phyloP scores from a whole-genome alignment of 2,329 filamentous ascomycete species.

The Xylariaceae sp. region DNA sequence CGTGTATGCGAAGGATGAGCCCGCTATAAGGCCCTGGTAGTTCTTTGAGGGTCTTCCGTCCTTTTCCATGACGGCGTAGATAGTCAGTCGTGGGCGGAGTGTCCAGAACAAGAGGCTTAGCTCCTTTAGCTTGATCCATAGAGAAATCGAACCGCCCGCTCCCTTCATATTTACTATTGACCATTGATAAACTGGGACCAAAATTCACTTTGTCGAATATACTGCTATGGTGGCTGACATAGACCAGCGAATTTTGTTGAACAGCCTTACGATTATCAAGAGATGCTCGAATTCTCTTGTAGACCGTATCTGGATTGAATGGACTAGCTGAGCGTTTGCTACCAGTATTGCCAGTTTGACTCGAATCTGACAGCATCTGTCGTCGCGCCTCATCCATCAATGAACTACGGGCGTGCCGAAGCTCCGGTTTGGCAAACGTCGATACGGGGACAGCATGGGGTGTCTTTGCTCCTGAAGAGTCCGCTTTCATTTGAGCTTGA shows the following conservation, averaged over 20 bases:
- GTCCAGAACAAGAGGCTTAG: conserved; percentile 29
- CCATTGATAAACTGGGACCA: conserved; percentile 48
- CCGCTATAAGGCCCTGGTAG: conserved; percentile 34
- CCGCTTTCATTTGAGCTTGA: conserved; percentile 18
- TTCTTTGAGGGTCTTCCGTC: conserved; percentile 36
- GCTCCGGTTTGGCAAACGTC: conserved; percentile 56
- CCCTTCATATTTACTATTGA: conserved; percentile 57
- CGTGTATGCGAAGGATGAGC: conserved; percentile 37
- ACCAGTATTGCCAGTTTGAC: conserved; percentile 27
- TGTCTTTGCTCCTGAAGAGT: conserved; percentile 15
- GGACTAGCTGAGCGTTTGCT: conserved; percentile 53
- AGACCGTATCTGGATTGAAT: conserved; percentile 55
- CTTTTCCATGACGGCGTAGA: conserved; percentile 44
- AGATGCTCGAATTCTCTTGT: conserved; percentile 53
- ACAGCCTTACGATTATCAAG: conserved; percentile 29
- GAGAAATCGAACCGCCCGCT: conserved; percentile 51
- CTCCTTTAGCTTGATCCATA: conserved; percentile 31
- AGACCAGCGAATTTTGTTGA: conserved; percentile 23
- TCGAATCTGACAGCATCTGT: conserved; percentile 26
- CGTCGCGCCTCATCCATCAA: conserved; percentile 39
- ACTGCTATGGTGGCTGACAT: conserved; percentile 37
- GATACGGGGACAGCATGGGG: conserved; percentile 16
- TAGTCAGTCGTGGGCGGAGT: conserved; percentile 46
- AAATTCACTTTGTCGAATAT: conserved; percentile 54
- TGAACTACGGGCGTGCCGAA: conserved; percentile 55